phyloP scores from a whole-genome alignment of 768 basidiomycete species.

The Lactifluus hygrophoroides region DNA sequence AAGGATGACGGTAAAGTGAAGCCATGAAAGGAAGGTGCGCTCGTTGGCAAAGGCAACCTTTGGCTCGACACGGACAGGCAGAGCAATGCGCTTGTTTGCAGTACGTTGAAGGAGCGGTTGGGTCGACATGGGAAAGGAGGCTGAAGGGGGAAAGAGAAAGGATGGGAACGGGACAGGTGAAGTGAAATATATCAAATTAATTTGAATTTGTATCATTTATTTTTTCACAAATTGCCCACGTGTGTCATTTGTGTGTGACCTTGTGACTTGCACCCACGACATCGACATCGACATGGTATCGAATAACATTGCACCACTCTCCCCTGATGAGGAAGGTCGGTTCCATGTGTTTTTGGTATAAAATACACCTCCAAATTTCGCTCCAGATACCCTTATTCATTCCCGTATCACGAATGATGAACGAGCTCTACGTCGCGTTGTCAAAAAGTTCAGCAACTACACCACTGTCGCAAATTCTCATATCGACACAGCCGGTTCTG shows the following conservation, averaged over 20 bases:
- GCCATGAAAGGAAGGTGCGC: constrained; percentile 95
- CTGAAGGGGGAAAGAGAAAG: too few relatives aligned
- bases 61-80: constrained; percentile 90
- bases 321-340: constrained; percentile 57
- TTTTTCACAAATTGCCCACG: too few relatives aligned
- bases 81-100: constrained; percentile 87
- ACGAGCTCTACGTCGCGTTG: constrained; percentile 63
- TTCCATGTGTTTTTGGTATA: neutral
- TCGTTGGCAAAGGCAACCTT: constrained; percentile 95
- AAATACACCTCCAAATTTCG: neutral
- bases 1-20: constrained; percentile 95
- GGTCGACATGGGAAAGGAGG: constrained; percentile 65
- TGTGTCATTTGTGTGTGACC: neutral
- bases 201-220: neutral
- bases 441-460: constrained; percentile 76
- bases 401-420: constrained; percentile 79
- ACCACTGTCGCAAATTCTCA: constrained; percentile 47
- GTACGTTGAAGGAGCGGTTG: constrained; percentile 96
- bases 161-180: too few relatives aligned
- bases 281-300: constrained; percentile 10
- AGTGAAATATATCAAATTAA: too few relatives aligned
- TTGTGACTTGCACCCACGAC: neutral
- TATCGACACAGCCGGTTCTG: constrained; percentile 28
- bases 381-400: constrained; percentile 67
- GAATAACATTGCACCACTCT: constrained; percentile 36